Base-by-base conservation (phyloP, 768 basidiomycete species). In the Gautieria morchelliformis region DNA sequence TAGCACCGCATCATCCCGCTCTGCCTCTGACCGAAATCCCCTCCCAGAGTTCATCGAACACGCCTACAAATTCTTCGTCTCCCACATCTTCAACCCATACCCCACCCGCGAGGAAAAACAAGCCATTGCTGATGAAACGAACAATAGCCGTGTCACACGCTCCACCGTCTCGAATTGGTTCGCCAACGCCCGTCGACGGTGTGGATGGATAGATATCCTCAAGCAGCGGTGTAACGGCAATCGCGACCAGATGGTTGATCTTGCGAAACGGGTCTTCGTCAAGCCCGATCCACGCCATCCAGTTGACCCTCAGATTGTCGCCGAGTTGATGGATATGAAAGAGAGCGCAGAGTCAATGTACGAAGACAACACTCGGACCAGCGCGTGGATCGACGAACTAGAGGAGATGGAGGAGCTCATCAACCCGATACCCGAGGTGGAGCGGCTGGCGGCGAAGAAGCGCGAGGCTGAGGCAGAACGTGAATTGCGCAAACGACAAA, bases 51-150 rank as follows among this genome's bases (percentile, higher is more conserved):
- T 56, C 59, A 61, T 56, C 24, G 39, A 53, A n/a, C 71, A 72
- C 63, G 67, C 72, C 0, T 70, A 74, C 56, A 57, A 50, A 4
- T 82, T 80, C 79, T 61, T 82, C 1, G 20, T 78, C 1, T 45
- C 63, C 0, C 75, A 83, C 46, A 52, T 82, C 0, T 74, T 78
- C 46, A 73, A 80, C 58, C 82, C 82, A 0, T 83, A 83, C 56
- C 82, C 82, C 0, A 61, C 71, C 0, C 58, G 4, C 17, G 64
- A n/a, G 1, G 50, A 59, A n/a, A 54, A 53, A 47, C 44, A 41
- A 35, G 15, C 27, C 24, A 50, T 65, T 8, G 48, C 49, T 5
- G 39, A 58, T 24, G 4, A 22, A 5, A 55, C 62, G 4, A 53
- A 35, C 12, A 56, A 37, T 22, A 11, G 19, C 12, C 27, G 55